These are phyloP conservation scores for Porphyrellus cyaneotinctus DNA, from an alignment of 768 basidiomycete genomes.

Conservation along the genomic window DNA sequence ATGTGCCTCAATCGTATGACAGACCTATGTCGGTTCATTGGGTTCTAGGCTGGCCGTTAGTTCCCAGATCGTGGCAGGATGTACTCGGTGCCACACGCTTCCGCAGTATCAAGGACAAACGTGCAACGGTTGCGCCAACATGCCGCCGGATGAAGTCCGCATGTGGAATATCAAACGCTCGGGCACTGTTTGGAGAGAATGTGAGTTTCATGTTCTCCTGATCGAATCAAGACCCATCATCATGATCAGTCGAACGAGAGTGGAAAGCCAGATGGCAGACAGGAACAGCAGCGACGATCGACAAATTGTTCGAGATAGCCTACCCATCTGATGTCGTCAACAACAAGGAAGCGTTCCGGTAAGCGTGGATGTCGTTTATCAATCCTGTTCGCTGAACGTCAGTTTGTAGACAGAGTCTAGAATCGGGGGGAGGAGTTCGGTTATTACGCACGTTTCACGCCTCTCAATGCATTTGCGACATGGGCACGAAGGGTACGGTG, in stretches of 20 bases:
- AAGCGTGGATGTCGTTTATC: slow-evolving; percentile 10
- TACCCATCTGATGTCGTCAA: slow-evolving; percentile 27
- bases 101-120: slow-evolving; percentile 44
- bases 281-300: slow-evolving; percentile 38
- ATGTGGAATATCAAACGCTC: slow-evolving; percentile 47
- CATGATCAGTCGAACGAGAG: slow-evolving; percentile 49
- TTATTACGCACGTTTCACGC: slow-evolving; percentile 60
- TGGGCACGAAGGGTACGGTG: slow-evolving; percentile 49
- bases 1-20: slow-evolving; percentile 18
- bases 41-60: slow-evolving; percentile 48
- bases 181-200: slow-evolving; percentile 47
- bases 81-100: slow-evolving; percentile 44
- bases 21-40: slow-evolving; percentile 5
- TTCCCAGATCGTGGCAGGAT: slow-evolving; percentile 45
- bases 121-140: slow-evolving; percentile 50
- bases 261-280: slow-evolving; percentile 42
- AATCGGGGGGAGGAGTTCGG: slow-evolving; percentile 34
- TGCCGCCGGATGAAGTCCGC: slow-evolving; percentile 38
- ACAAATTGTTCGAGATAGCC: slow-evolving; percentile 54
- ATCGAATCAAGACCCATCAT: slow-evolving; percentile 18
- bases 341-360: slow-evolving; percentile 50
- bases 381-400: slow-evolving; percentile 4
- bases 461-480: slow-evolving; percentile 64
- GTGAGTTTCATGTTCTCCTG: slow-evolving; percentile 36
- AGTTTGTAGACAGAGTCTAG: slow-evolving; percentile 28